phyloP scores from a whole-genome alignment of 2,329 filamentous ascomycete genomes.

The Aureobasidium uvarum region DNA sequence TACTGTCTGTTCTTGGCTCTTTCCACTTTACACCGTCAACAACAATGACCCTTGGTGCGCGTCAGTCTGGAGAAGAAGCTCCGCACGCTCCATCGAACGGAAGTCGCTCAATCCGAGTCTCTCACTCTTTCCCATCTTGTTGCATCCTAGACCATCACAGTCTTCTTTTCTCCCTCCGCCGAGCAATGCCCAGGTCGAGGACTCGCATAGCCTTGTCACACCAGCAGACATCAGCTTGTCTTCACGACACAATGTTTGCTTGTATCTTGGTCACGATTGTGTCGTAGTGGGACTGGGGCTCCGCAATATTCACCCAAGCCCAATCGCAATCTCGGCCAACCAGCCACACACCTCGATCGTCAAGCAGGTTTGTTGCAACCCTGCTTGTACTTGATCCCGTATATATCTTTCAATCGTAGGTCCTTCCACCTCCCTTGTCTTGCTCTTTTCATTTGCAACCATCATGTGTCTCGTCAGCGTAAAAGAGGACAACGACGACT shows the following conservation, averaged over 20 bases:
- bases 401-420: not conserved
- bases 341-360: conserved; percentile 8
- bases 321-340: conserved; percentile 27
- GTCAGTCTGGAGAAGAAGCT: conserved; percentile 20
- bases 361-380: conserved; percentile 14
- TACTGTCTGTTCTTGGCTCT: not conserved
- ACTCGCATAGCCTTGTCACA: not conserved
- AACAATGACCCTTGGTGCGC: conserved; percentile 3
- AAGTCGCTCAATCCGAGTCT: not conserved
- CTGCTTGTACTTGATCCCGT: not conserved
- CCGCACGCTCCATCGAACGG: conserved; percentile 15
- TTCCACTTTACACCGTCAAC: not conserved
- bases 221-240: not conserved
- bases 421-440: not conserved
- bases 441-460: not conserved
- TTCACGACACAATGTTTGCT: not conserved
- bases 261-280: not conserved
- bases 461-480: conserved; percentile 50
- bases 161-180: not conserved
- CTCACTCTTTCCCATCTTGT: not conserved
- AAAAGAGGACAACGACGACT: conserved; percentile 43
- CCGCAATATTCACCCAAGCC: conserved; percentile 12
- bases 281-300: conserved; percentile 3
- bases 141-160: not conserved
- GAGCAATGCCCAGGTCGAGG: not conserved